Conservation (phyloP, 805 yeast genomes). For the Candida stauntonica region DNA sequence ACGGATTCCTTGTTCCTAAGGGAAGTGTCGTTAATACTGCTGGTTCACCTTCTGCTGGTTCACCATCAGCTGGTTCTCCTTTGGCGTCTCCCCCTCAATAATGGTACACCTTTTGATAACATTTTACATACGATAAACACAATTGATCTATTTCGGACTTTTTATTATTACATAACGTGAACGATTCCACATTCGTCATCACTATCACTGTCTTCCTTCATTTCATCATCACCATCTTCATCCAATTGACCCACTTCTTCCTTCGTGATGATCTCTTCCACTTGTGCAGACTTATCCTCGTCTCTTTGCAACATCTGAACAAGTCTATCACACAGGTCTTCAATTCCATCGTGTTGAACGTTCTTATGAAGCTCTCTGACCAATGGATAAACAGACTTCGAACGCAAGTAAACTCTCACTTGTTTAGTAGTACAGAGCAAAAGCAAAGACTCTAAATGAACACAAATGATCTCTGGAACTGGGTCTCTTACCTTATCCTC, state of each 20-base stretch:
- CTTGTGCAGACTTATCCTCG: constrained; percentile 48
- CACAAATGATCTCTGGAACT: constrained; percentile 53
- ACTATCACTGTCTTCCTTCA: constrained; percentile 17
- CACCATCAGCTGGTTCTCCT: no score
- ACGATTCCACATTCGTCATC: constrained; percentile 24
- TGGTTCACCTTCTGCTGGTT: no score
- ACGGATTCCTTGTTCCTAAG: constrained; percentile 28
- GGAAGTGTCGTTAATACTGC: no score
- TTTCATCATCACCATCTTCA: constrained; percentile 30
- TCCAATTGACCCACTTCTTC: constrained; percentile 44
- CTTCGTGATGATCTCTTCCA: constrained; percentile 44
- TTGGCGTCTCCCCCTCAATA: no score
- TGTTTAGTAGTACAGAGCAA: constrained; percentile 71
- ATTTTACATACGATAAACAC: no score
- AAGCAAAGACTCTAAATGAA: constrained; percentile 75
- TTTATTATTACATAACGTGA: constrained; percentile 14
- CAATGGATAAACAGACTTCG: constrained; percentile 79
- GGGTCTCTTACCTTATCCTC: constrained; percentile 78
- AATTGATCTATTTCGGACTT: no score
- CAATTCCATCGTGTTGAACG: constrained; percentile 42
- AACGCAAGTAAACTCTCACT: constrained; percentile 73
- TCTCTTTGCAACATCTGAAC: constrained; percentile 94
- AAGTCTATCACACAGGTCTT: constrained; percentile 72
- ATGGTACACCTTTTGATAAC: no score
- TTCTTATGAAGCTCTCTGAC: constrained; percentile 81